A percentile compares a stretch with the other conserved stretches of the same genome.
Evolutionary conservation across 1,284 basidiomycete genomes (phyloP).

Genomic region (Ceratobasidium sp.): DNA sequence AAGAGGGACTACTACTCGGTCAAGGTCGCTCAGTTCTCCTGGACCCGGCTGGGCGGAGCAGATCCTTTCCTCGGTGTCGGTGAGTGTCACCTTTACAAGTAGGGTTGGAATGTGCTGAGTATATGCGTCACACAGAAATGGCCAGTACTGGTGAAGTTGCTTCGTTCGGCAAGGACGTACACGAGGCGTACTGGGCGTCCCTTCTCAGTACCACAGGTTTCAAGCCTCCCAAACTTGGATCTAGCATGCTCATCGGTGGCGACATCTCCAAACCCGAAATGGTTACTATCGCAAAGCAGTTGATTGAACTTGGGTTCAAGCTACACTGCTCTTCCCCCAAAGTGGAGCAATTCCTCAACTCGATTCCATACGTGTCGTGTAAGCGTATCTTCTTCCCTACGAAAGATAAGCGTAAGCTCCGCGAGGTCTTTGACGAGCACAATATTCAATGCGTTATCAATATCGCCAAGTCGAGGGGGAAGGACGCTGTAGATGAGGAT

Average conservation of each 20-base stretch:
- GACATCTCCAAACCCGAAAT: slow-evolving; percentile 85
- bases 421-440: slow-evolving; percentile 91
- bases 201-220: slow-evolving; percentile 90
- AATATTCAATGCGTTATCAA: slow-evolving; percentile 97
- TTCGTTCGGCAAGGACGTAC: slow-evolving; percentile 92
- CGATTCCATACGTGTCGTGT: slow-evolving; percentile 76
- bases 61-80: slow-evolving; percentile 97
- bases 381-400: slow-evolving; percentile 97
- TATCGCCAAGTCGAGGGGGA: slow-evolving; percentile 82
- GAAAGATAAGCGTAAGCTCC: slow-evolving; percentile 94
- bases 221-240: slow-evolving; percentile 80
- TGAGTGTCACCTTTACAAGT: slow-evolving; percentile 52
- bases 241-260: slow-evolving; percentile 88
- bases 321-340: slow-evolving; percentile 83
- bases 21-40: slow-evolving; percentile 99
- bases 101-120: slow-evolving; percentile 10
- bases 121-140: slow-evolving; percentile 72
- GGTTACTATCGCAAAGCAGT: slow-evolving; percentile 74
- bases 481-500: slow-evolving; percentile 86
- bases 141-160: slow-evolving; percentile 98
- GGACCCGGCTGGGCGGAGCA: slow-evolving; percentile 92
- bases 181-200: slow-evolving; percentile 97
- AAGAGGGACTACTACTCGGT: slow-evolving; percentile 93
- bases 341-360: slow-evolving; percentile 86
- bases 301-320: slow-evolving; percentile 87